These are phyloP conservation scores for maize (Zea mays) DNA, from an alignment of 176 grass and related monocot genomes.

Conservation along the genomic window Zm-B73-REFERENCE-NAM-5.0 NC_050096.1:271176001-271176500, in stretches of 20 bases:
- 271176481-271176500: slow-evolving; percentile 76
- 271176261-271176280: slow-evolving; percentile 69
- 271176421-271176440: slow-evolving; percentile 74
- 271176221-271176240: slow-evolving; percentile 74
- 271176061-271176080: slow-evolving; percentile 80
- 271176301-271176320: slow-evolving; percentile 76
- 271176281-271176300: slow-evolving; percentile 63
- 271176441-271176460: slow-evolving; percentile 62
- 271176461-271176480: slow-evolving; percentile 73
- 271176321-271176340: slow-evolving; percentile 68
- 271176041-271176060: slow-evolving; percentile 79
- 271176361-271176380: slow-evolving; percentile 66
- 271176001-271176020: slow-evolving; percentile 77
- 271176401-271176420: slow-evolving; percentile 79
- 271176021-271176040: slow-evolving; percentile 88
- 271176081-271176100: slow-evolving; percentile 49
- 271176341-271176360: slow-evolving; percentile 82
- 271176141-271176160: slow-evolving; percentile 68
- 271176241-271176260: slow-evolving; percentile 67
- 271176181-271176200: slow-evolving; percentile 50
- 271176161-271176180: slow-evolving; percentile 76
- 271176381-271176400: slow-evolving; percentile 68
- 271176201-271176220: slow-evolving; percentile 61
- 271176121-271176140: slow-evolving; percentile 70
- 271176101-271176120: slow-evolving; percentile 62